A percentile compares a stretch with the other conserved stretches of the same genome.
These are phyloP conservation scores for Chondrus crispus DNA, from an alignment of 23 red algal species.

Conservation along the genomic window DNA sequence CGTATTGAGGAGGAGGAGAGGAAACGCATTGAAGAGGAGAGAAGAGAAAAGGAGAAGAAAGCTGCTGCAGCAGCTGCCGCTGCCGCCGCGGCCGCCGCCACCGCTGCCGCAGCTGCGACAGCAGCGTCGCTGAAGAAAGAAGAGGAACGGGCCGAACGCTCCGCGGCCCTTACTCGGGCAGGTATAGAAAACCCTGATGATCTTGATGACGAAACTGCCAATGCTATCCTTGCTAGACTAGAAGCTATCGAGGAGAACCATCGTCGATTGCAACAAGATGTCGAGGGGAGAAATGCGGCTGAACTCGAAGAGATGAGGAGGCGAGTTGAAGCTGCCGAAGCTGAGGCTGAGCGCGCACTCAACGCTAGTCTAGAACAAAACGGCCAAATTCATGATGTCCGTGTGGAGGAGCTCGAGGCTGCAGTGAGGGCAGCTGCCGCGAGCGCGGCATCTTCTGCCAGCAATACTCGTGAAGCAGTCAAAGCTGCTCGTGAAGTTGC, in stretches of 20 bases:
- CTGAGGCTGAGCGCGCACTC: conserved; percentile 51
- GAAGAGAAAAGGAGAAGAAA: conserved; percentile 7
- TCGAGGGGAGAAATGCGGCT: conserved; percentile 55
- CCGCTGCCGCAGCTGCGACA: conserved; percentile 16
- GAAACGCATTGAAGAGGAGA: conserved; percentile 32
- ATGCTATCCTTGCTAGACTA: conserved; percentile 61
- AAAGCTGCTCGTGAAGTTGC: conserved; percentile 69
- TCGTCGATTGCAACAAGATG: conserved; percentile 31
- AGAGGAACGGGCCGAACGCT: conserved; percentile 19
- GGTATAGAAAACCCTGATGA: conserved; percentile 59
- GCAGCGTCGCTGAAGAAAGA: not conserved
- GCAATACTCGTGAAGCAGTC: conserved; percentile 53
- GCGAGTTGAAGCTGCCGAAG: conserved; percentile 58
- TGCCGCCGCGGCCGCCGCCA: not conserved
- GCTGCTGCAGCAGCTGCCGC: conserved; percentile 19
- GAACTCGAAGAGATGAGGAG: conserved; percentile 67
- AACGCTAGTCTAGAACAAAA: not conserved
- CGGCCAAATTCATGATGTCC: conserved; percentile 52
- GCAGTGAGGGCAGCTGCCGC: conserved; percentile 66
- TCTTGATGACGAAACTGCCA: conserved; percentile 66
- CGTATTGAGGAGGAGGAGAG: conserved; percentile 30
- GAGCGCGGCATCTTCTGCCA: conserved; percentile 62
- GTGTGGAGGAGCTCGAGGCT: conserved; percentile 75
- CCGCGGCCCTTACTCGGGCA: conserved; percentile 16
- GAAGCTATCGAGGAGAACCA: conserved; percentile 74